Conservation (phyloP, 192 early-diverging fungal genomes). For the Cetraspora pellucida region DNA sequence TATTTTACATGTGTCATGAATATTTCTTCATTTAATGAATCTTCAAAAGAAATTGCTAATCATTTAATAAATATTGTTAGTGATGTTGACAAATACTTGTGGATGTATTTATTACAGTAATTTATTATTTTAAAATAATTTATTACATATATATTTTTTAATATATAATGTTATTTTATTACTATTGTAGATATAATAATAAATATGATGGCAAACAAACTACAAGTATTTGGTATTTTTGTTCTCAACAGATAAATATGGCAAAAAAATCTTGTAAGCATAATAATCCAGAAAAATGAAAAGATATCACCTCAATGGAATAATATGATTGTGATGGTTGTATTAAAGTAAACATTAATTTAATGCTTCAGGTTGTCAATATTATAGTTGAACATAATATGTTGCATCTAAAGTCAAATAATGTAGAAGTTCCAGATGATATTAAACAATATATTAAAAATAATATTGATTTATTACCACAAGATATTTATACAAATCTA, state of each 20-base stretch:
- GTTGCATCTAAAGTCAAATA: neutral
- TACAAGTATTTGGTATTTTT: neutral
- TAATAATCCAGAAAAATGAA: neutral
- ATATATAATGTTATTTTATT: neutral
- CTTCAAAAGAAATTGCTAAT: neutral
- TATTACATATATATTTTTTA: neutral
- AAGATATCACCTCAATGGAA: neutral
- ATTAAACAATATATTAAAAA: conserved; percentile 4
- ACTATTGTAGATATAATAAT: neutral
- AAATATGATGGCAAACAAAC: neutral
- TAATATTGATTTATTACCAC: conserved; percentile 10
- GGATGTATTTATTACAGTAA: neutral
- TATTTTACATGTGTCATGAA: neutral
- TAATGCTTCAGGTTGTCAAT: neutral
- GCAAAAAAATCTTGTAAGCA: neutral
- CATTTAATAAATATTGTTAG: neutral
- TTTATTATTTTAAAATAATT: neutral
- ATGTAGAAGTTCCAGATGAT: neutral
- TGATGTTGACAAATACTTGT: neutral
- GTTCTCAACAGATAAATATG: neutral
- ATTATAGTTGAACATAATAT: neutral
- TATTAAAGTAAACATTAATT: neutral
- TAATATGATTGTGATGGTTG: neutral
- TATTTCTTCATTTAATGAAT: neutral
- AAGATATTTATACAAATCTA: neutral